Percentiles rank a stretch among this genome's conserved stretches.
Evolutionary conservation across 352 stramenopile genomes (phyloP).

Genomic region (Thalassiosira ordinaria): DNA sequence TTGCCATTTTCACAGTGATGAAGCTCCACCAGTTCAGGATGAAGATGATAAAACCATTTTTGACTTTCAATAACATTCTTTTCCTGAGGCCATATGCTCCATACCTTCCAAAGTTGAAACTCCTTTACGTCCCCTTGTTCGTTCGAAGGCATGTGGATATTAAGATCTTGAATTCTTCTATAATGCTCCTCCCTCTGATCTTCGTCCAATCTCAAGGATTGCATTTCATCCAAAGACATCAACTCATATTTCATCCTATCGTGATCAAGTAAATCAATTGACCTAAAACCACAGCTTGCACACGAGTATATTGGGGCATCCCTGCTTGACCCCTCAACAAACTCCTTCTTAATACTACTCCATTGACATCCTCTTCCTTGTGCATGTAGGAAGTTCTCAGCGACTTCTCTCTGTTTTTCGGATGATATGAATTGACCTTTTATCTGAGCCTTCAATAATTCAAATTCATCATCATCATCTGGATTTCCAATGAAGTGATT

Average conservation of each 20-base stretch:
- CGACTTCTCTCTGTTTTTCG: slow-evolving; percentile 16
- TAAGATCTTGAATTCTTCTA: background rate
- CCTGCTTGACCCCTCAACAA: too few species aligned
- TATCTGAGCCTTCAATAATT: slow-evolving; percentile 8
- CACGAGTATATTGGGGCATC: slow-evolving; percentile 16
- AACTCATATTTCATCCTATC: background rate
- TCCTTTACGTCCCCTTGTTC: background rate
- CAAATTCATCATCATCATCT: background rate
- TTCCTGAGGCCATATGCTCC: too few species aligned
- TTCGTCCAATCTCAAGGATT: background rate
- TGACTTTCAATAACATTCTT: slow-evolving; percentile 1
- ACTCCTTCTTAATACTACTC: slow-evolving; percentile 4
- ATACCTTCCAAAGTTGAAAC: too few species aligned
- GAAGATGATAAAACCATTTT: slow-evolving; percentile 2
- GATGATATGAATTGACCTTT: slow-evolving; percentile 10
- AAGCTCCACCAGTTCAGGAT: slow-evolving; percentile 5
- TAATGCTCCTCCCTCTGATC: background rate
- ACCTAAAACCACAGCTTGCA: too few species aligned
- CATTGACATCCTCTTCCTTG: slow-evolving; percentile 1
- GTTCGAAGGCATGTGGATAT: slow-evolving; percentile 2
- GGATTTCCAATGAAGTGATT: slow-evolving; percentile 17
- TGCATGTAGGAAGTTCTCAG: slow-evolving; percentile 8
- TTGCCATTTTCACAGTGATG: too few species aligned
- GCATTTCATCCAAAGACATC: background rate
- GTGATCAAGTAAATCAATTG: background rate